These are phyloP conservation scores for Pseudocercospora crystallina DNA, from an alignment of 2,329 filamentous ascomycete genomes.

Conservation along the genomic window DNA sequence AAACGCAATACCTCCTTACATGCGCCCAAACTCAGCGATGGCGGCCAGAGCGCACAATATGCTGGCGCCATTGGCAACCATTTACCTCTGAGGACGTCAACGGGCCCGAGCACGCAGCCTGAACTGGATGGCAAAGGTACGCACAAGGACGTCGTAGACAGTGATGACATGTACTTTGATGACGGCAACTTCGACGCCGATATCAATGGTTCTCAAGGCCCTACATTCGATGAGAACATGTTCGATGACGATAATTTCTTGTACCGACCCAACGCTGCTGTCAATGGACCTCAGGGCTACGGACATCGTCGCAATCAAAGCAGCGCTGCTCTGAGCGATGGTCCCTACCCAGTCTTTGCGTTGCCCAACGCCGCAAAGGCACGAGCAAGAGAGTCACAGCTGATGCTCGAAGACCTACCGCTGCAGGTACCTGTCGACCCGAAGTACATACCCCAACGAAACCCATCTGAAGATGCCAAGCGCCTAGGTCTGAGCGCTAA, in stretches of 20 bases:
- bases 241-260: conserved; percentile 35
- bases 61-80: conserved; percentile 14
- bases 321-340: conserved; percentile 24
- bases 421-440: conserved; percentile 29
- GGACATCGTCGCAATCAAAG: conserved; percentile 24
- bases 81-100: conserved; percentile 1
- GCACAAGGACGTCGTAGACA: too few relatives aligned
- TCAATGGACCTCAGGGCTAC: conserved; percentile 12
- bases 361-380: conserved; percentile 28
- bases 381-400: conserved; percentile 26
- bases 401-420: conserved; percentile 34
- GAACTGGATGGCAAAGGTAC: too few relatives aligned
- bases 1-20: neutral
- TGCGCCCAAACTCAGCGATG: conserved; percentile 2
- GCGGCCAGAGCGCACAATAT: conserved; percentile 16
- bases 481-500: conserved; percentile 29
- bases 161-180: conserved; percentile 39
- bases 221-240: conserved; percentile 37
- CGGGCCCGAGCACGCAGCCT: neutral
- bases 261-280: conserved; percentile 17
- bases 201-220: conserved; percentile 18
- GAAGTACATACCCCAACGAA: conserved; percentile 33
- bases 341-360: conserved; percentile 36
- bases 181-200: conserved; percentile 37
- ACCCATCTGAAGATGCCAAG: conserved; percentile 35